A percentile compares a stretch with the other conserved stretches of the same genome.
phyloP scores from a whole-genome alignment of 1,139 yeast genomes.

The Candida pseudoviswanathii region DNA sequence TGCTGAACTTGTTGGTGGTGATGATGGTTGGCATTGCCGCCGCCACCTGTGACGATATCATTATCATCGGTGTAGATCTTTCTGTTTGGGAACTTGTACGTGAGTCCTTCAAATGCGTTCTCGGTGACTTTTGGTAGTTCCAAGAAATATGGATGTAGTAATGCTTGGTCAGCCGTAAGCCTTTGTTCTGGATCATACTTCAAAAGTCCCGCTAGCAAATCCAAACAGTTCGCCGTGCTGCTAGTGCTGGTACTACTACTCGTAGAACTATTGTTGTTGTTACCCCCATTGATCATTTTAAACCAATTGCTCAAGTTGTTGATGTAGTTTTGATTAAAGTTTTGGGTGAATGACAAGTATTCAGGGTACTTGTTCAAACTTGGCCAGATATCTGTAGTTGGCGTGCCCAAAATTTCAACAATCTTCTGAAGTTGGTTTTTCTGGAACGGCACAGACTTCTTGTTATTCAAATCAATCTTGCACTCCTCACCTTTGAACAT shows the following conservation, averaged over 20 bases:
- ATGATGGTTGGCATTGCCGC: background rate
- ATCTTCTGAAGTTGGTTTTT: constrained; percentile 89
- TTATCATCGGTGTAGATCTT: constrained; percentile 78
- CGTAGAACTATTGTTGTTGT: constrained; percentile 37
- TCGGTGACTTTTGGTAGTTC: constrained; percentile 67
- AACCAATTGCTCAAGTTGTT: constrained; percentile 82
- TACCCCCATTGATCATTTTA: constrained; percentile 74
- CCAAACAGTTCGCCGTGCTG: constrained; percentile 45
- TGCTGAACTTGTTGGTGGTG: constrained; percentile 19
- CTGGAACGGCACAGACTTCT: constrained; percentile 91
- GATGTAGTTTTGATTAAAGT: constrained; percentile 60
- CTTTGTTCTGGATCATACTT: constrained; percentile 86
- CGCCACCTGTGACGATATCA: constrained; percentile 50
- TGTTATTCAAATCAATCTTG: constrained; percentile 77
- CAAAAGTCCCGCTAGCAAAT: constrained; percentile 62
- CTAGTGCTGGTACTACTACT: constrained; percentile 36
- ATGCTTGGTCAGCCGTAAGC: constrained; percentile 68
- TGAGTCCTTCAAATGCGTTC: constrained; percentile 70
- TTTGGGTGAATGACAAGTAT: constrained; percentile 59
- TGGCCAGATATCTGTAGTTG: constrained; percentile 77
- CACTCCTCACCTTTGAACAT: constrained; percentile 98
- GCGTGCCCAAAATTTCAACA: constrained; percentile 88
- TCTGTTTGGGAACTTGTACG: constrained; percentile 67
- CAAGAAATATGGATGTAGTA: constrained; percentile 74
- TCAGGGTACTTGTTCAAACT: constrained; percentile 82